Evolutionary conservation across 2,329 filamentous ascomycete species (phyloP).

Genomic region (Trichoderma sp.): DNA sequence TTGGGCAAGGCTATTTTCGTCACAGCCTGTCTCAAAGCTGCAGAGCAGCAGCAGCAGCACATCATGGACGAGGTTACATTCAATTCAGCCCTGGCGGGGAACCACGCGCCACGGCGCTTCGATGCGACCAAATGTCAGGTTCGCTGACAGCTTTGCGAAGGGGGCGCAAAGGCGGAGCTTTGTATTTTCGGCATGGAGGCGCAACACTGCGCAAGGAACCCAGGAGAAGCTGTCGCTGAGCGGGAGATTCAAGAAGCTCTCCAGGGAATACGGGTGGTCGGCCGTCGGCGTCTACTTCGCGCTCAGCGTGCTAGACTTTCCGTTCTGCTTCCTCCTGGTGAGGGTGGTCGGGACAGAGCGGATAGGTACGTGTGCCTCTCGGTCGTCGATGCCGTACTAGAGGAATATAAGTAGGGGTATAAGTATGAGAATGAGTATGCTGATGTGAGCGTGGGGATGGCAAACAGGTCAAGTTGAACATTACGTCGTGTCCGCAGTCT

Average conservation of each 20-base stretch:
- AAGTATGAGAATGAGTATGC: not conserved
- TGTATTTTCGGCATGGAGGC: conserved; percentile 36
- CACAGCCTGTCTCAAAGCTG: conserved; percentile 26
- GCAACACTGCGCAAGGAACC: conserved; percentile 27
- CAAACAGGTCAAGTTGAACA: conserved; percentile 61
- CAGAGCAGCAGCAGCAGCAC: not conserved
- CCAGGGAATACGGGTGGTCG: conserved; percentile 90
- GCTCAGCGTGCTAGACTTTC: conserved; percentile 84
- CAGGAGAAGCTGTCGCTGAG: conserved; percentile 53
- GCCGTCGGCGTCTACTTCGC: conserved; percentile 87
- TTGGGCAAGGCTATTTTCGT: conserved; percentile 31
- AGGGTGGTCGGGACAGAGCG: conserved; percentile 77
- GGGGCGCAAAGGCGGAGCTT: conserved; percentile 34
- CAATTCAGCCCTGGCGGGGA: not conserved
- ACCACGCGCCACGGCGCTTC: conserved; percentile 6
- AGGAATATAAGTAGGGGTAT: not conserved
- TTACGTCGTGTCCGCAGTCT: conserved; percentile 59
- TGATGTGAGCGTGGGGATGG: conserved; percentile 4
- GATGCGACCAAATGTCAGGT: conserved; percentile 16
- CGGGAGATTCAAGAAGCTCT: conserved; percentile 75
- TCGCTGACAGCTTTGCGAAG: conserved; percentile 26
- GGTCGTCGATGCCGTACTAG: not conserved
- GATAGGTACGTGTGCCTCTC: conserved; percentile 59
- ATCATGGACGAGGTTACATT: conserved; percentile 6
- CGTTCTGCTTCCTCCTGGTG: conserved; percentile 90